These are phyloP conservation scores for Colletotrichum karsti DNA, from an alignment of 2,329 filamentous ascomycete genomes.

Conservation along the genomic window DNA sequence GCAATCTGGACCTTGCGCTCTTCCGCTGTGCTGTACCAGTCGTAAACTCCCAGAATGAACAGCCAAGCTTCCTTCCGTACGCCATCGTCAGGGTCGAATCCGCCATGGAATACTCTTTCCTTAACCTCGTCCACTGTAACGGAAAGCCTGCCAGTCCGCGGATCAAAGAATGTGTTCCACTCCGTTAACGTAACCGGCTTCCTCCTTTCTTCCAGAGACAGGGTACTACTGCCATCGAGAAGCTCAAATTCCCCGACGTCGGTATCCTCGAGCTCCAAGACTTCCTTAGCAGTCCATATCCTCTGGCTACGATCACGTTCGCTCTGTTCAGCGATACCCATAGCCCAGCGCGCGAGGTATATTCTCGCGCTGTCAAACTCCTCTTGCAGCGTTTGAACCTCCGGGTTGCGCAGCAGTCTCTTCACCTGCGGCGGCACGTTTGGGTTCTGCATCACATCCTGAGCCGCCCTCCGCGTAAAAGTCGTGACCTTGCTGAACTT, in stretches of 20 bases:
- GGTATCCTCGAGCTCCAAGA: slow-evolving; percentile 92
- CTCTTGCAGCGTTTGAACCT: slow-evolving; percentile 94
- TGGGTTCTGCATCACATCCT: slow-evolving; percentile 91
- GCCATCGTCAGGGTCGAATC: slow-evolving; percentile 86
- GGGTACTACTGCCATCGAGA: slow-evolving; percentile 78
- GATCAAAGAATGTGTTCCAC: slow-evolving; percentile 92
- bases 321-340: slow-evolving; percentile 98
- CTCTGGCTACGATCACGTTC: slow-evolving; percentile 85
- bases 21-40: slow-evolving; percentile 90
- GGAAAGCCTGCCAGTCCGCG: slow-evolving; percentile 75
- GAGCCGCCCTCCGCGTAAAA: slow-evolving; percentile 90
- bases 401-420: slow-evolving; percentile 85
- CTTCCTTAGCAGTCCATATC: slow-evolving; percentile 93
- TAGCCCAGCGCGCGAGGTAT: slow-evolving; percentile 96
- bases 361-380: slow-evolving; percentile 97
- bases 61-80: slow-evolving; percentile 97
- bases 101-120: slow-evolving; percentile 96
- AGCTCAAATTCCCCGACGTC: slow-evolving; percentile 97
- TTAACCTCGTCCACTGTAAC: slow-evolving; percentile 93
- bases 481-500: slow-evolving; percentile 98
- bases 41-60: slow-evolving; percentile 89
- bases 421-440: slow-evolving; percentile 89
- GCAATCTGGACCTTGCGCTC: slow-evolving; percentile 86
- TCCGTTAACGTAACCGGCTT: slow-evolving; percentile 83
- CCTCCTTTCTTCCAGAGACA: slow-evolving; percentile 80